Evolutionary conservation across 345 rosid species (phyloP), one percentile per base, ranked within the genome.

Genomic region (Excoecaria agallocha): DNA sequence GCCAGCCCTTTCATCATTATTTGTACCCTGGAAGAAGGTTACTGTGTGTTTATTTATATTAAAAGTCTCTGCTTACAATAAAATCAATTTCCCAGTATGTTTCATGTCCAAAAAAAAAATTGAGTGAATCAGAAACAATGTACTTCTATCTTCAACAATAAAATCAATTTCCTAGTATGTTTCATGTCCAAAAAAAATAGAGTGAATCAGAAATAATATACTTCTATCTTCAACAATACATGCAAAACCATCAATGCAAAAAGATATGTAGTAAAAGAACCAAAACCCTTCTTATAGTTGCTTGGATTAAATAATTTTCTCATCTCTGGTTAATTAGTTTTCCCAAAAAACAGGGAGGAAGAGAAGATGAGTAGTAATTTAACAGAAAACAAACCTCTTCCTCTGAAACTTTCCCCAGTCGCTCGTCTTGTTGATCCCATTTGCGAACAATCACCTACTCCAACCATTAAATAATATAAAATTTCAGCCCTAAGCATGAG

Each of bases 391-490:
- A 69, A 30, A 94, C 98, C 98, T 94, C 98, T 79, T 94, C 97
- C 83, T 87, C 97, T 3, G 86, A 70, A 25, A 92, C 79, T 80
- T 80, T 85, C 71, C 78, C 85, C 60, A 94, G 70, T n/a, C 82
- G 75, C 65, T 92, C 98, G 45, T 94, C 93, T 70, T 86, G 88
- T 68, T 76, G 88, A 79, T 88, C 79, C 98, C 98, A 94, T 71
- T 73, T 82, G 25, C 91, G 91, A 75, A 94, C 87, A 84, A 92
- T 82, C 74, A 92, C 97, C 98, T 94, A 80, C 58, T 55, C 63
- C 55, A 74, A 12, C n/a, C 68, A 78, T 56, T 19, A 24, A 35
- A 79, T 10, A 55, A 10, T 72, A 51, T 16, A 51, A 58, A 56
- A 62, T 55, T 38, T 72, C 22, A 68, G 54, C 39, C 37, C 69